Evolutionary conservation across 176 grass and related monocot genomes (phyloP).

Genomic region (Calamus simplicifolius): DNA sequence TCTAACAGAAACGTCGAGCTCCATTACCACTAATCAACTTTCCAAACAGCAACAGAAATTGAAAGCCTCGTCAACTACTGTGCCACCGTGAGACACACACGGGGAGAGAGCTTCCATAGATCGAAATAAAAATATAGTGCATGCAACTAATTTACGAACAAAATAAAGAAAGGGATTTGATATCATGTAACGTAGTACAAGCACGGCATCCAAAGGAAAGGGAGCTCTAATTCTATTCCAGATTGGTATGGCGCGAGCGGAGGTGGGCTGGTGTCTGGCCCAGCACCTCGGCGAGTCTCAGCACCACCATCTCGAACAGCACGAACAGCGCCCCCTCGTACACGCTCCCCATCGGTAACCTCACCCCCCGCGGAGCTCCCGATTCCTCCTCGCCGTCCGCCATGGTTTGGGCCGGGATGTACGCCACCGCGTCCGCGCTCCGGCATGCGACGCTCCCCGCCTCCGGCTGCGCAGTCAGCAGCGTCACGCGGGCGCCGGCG

Average conservation of each 20-base stretch:
- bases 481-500: conserved; percentile 1
- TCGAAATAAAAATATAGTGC: no score
- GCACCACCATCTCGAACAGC: conserved; percentile 89
- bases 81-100: no score
- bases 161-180: no score
- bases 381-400: conserved; percentile 36
- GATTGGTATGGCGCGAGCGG: conserved; percentile 36
- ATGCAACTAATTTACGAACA: no score
- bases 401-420: conserved; percentile 80
- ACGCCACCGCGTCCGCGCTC: conserved; percentile 20
- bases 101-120: no score
- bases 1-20: no score
- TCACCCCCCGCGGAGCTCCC: conserved; percentile 14
- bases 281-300: conserved; percentile 41
- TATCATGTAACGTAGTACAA: no score
- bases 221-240: conserved; percentile 2
- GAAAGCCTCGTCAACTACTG: no score
- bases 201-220: no score
- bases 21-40: no score
- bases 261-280: conserved; percentile 46
- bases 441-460: conserved; percentile 30
- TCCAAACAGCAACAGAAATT: no score
- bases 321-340: conserved; percentile 61
- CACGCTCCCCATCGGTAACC: conserved; percentile 77
- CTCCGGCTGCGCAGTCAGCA: conserved; percentile 51